Evolutionary conservation across 129 eudicot genomes (phyloP).

Genomic region (Tagetes patula): DNA sequence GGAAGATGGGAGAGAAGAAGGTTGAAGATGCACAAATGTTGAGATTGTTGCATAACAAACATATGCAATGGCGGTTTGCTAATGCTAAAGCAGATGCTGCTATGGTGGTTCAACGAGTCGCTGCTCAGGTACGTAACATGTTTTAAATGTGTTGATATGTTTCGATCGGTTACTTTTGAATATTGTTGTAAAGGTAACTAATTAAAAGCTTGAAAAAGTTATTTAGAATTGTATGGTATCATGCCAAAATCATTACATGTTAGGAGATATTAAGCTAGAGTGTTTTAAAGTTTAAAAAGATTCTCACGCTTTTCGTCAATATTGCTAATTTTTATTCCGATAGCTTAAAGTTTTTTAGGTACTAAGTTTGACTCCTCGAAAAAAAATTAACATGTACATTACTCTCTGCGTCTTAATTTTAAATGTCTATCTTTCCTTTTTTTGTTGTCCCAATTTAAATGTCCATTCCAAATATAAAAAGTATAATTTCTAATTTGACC

Average conservation of each 20-base stretch:
- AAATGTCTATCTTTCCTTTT: too few species aligned
- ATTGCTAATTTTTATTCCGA: too few species aligned
- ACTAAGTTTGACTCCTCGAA: too few species aligned
- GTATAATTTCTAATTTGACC: too few species aligned
- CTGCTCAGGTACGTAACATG: slow-evolving; percentile 70
- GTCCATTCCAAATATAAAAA: too few species aligned
- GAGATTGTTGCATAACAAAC: slow-evolving; percentile 66
- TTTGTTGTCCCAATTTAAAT: too few species aligned
- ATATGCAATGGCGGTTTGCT: slow-evolving; percentile 82
- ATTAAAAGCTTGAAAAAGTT: background rate
- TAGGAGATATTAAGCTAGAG: too few species aligned
- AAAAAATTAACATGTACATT: too few species aligned
- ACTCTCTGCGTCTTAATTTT: too few species aligned
- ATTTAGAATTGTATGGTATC: background rate
- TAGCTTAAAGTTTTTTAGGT: too few species aligned
- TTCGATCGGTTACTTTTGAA: background rate
- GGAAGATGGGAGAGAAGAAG: slow-evolving; percentile 71
- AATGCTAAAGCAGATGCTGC: slow-evolving; percentile 76
- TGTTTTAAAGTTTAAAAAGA: too few species aligned
- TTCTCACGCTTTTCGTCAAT: too few species aligned
- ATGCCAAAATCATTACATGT: background rate
- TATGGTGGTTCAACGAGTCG: slow-evolving; percentile 41
- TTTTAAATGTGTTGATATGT: background rate
- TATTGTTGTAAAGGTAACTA: background rate
- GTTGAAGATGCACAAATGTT: slow-evolving; percentile 62